Base-by-base conservation (phyloP, 2,329 filamentous ascomycete genomes). In the Scedosporium dehoogii region DNA sequence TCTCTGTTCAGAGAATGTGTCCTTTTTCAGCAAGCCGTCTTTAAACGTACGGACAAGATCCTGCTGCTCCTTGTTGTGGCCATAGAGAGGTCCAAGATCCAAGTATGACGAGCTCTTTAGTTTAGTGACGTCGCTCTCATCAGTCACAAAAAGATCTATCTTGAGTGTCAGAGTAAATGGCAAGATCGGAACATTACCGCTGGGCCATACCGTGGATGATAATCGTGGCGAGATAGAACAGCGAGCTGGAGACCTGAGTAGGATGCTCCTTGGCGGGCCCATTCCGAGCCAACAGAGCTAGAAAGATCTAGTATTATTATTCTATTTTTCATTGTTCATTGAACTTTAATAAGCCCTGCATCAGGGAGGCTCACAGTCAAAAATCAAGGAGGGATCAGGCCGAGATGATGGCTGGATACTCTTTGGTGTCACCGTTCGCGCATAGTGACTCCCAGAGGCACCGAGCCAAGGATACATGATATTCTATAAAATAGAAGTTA, bases 1-100 rank as follows among this genome's bases (percentile, higher is more conserved):
- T 58, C 87, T 78, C 68, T 85, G 83, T 67, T 89, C 86, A 1
- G 85, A 81, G 66, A 87, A 90, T 4, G 78, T 78, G 67, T 91
- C 88, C 0, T 85, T 80, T 63, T 78, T 76, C 3, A 78, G 68
- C 5, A 72, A 65, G 7, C 76, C 76, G 9, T 71, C 64, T 44
- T 72, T 71, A 62, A 72, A 72, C 16, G 71, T 72, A 3, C 76
- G 71, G 7, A 75, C 68, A 55, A 66, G 68, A 2, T 68, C 58
- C 42, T 78, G 75, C 57, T 72, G 70, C 14, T 72, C 69, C 4
- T 66, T 56, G 6, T 66, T 73, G 57, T 67, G 72, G 1, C 78
- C 78, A 64, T 80, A 80, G 0, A 80, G 66, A 0, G 77, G 78
- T 0, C 75, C 71, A 0, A 81, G 68, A 61, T 81, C 78, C 7